Percentiles rank a stretch among this genome's conserved stretches.
Conservation (phyloP, 805 yeast genomes). For the Schwanniomyces yamadae region DNA sequence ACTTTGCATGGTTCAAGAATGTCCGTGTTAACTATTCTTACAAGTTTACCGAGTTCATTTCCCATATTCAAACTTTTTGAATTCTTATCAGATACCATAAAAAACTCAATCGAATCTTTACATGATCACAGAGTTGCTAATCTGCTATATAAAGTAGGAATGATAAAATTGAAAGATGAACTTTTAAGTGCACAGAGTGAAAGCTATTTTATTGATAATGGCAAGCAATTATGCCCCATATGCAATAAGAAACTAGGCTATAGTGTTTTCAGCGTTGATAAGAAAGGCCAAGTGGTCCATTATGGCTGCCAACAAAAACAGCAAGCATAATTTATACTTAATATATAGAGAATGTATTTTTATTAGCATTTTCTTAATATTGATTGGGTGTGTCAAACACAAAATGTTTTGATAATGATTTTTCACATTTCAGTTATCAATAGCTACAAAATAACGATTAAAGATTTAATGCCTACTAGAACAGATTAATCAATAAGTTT, state of each 20-base stretch:
- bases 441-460: no score
- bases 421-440: no score
- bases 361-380: no score
- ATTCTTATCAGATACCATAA: conserved; percentile 47
- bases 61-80: conserved; percentile 42
- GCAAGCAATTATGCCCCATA: conserved; percentile 48
- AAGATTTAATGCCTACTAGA: no score
- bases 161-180: conserved; percentile 46
- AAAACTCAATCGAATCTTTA: conserved; percentile 37
- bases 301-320: conserved; percentile 48
- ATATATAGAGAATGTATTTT: background rate
- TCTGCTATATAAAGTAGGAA: conserved; percentile 53
- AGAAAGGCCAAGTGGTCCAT: conserved; percentile 49
- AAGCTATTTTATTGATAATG: conserved; percentile 38
- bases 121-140: conserved; percentile 42
- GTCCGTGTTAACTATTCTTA: conserved; percentile 45
- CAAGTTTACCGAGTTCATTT: conserved; percentile 51
- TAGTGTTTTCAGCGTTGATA: conserved; percentile 51
- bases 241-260: conserved; percentile 59
- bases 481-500: no score
- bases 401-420: no score
- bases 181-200: conserved; percentile 38
- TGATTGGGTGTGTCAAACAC: no score
- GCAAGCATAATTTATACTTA: no score
- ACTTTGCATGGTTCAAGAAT: conserved; percentile 47